phyloP scores from a whole-genome alignment of 2,329 filamentous ascomycete genomes.

The Botrytis sinoallii region DNA sequence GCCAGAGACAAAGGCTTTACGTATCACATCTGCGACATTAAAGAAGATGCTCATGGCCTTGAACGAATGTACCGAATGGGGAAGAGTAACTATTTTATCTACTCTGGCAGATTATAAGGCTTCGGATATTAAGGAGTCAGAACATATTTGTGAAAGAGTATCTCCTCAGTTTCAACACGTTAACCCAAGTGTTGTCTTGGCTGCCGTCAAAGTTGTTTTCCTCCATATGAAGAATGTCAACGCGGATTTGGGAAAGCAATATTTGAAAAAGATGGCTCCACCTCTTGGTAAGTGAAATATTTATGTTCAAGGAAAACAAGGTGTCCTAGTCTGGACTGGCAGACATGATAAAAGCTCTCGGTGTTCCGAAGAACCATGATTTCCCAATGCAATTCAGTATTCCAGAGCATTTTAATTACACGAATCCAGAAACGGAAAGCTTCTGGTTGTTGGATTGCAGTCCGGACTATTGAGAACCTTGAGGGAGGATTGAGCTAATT shows the following conservation, averaged over 20 bases:
- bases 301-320: neutral
- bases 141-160: constrained; percentile 96
- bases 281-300: constrained; percentile 67
- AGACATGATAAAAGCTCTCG: neutral
- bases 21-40: constrained; percentile 76
- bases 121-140: constrained; percentile 87
- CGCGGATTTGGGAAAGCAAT: constrained; percentile 74
- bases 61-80: constrained; percentile 99
- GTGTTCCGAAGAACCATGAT: neutral
- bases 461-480: neutral
- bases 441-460: neutral
- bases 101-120: constrained; percentile 87
- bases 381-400: neutral
- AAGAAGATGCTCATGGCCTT: constrained; percentile 96
- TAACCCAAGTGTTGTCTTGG: constrained; percentile 92
- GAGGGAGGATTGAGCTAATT: constrained; percentile 19
- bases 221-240: constrained; percentile 88
- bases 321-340: neutral
- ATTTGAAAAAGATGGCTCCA: constrained; percentile 98
- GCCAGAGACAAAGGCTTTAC: constrained; percentile 83
- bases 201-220: constrained; percentile 97
- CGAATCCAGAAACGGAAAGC: neutral
- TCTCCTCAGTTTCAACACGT: constrained; percentile 97
- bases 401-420: neutral
- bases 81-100: constrained; percentile 85